Percentiles rank a stretch among this genome's conserved stretches.
Conservation (phyloP, 768 basidiomycete genomes). For the Albatrellus ellisii region DNA sequence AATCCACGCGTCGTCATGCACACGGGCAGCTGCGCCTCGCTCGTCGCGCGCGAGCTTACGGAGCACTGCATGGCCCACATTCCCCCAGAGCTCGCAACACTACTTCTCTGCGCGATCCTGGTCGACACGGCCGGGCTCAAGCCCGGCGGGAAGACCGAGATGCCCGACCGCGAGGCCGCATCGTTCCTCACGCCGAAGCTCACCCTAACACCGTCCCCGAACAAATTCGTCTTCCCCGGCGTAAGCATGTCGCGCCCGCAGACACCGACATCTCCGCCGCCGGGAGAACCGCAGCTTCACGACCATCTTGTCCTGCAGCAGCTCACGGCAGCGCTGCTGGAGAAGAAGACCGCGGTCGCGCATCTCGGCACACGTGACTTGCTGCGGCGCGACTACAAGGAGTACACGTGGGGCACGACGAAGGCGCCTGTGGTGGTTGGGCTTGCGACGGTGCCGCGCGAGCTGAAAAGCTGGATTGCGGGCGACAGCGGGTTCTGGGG, state of each 20-base stretch:
- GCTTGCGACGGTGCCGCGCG: conserved; percentile 70
- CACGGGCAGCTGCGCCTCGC: conserved; percentile 67
- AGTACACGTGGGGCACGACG: conserved; percentile 45
- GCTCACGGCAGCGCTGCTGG: conserved; percentile 33
- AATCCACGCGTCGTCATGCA: conserved; percentile 57
- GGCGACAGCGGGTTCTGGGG: conserved; percentile 27
- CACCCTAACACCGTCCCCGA: background rate
- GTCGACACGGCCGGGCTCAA: conserved; percentile 82
- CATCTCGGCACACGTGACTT: conserved; percentile 63
- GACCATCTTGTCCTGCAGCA: conserved; percentile 31
- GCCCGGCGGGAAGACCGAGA: conserved; percentile 61
- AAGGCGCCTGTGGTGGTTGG: conserved; percentile 45
- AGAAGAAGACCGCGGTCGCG: conserved; percentile 55
- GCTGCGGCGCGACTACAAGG: conserved; percentile 91
- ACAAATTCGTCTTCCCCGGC: conserved; percentile 27
- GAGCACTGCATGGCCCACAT: conserved; percentile 12
- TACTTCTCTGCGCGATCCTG: conserved; percentile 50
- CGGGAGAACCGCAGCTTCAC: conserved; percentile 21
- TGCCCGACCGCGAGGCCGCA: conserved; percentile 51
- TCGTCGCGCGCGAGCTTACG: conserved; percentile 33
- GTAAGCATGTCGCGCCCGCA: too few relatives aligned
- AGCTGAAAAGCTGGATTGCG: conserved; percentile 42
- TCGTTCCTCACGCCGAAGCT: conserved; percentile 41
- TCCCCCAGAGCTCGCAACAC: conserved; percentile 9
- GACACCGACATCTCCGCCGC: conserved; percentile 10